A percentile compares a stretch with the other conserved stretches of the same genome.
phyloP scores from a whole-genome alignment of 306 rosid genomes.

The Vigna hirtella region DNA sequence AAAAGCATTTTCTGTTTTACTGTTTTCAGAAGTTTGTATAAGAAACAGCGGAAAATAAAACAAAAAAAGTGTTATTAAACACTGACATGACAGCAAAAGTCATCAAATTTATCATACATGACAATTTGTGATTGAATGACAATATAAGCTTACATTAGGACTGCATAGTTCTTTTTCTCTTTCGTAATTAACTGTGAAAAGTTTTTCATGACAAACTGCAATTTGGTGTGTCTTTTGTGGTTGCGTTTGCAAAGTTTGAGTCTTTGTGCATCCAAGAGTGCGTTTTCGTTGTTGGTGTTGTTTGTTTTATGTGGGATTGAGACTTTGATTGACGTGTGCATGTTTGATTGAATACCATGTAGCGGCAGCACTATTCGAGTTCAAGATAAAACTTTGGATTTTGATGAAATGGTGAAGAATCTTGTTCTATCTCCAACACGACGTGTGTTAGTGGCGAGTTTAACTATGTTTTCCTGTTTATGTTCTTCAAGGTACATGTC shows the following conservation, averaged over 20 bases:
- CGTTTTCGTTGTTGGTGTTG: conserved; percentile 4
- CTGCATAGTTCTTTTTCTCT: too few relatives aligned
- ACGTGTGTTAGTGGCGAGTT: conserved; percentile 70
- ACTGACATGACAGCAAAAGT: too few relatives aligned
- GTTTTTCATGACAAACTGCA: conserved; percentile 15
- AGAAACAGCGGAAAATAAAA: not conserved
- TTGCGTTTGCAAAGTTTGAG: conserved; percentile 36
- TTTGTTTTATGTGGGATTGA: conserved; percentile 28
- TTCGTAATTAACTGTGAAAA: not conserved
- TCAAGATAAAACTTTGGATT: conserved; percentile 56
- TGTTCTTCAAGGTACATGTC: conserved; percentile 91
- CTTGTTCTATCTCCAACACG: conserved; percentile 58
- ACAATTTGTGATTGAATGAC: too few relatives aligned
- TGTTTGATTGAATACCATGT: conserved; percentile 36
- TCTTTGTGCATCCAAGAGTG: conserved; percentile 20
- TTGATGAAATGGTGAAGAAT: conserved; percentile 46
- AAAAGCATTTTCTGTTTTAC: not conserved
- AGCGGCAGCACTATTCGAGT: conserved; percentile 48
- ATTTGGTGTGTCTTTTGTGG: conserved; percentile 13
- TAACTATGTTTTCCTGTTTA: conserved; percentile 62
- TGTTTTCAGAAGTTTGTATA: not conserved
- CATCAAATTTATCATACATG: too few relatives aligned
- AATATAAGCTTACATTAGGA: too few relatives aligned
- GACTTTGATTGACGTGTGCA: not conserved
- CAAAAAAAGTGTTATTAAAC: not conserved